Evolutionary conservation across 2,329 filamentous ascomycete species (phyloP), one percentile per base, ranked within the genome.

Genomic region (Aureobasidium sp.): DNA sequence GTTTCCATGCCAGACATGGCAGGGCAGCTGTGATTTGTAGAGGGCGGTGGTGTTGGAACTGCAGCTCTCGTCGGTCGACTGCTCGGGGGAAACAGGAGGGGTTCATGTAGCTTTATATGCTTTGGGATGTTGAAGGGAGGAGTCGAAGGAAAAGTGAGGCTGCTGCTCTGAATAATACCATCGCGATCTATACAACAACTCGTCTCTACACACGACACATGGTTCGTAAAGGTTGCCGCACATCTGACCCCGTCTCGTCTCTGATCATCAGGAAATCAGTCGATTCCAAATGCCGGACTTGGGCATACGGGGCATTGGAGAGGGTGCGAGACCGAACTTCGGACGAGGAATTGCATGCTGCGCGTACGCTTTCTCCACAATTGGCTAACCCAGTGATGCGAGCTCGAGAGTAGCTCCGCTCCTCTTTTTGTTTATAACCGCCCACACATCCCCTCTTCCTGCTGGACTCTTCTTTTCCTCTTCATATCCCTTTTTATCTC

Each of bases 221-320:
- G 9, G 17, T 37, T 5, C 24, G 14, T 17, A n/a, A 27, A 12
- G 7, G 11, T 37, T 19, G 14, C 29, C 6, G n/a, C 19, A 24
- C 37, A 12, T 37, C 15, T 14, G 14, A 35, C 24, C 54, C 42
- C n/a, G 19, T 39, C 19, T 47, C 31, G 8, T 27, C 54, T n/a
- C 29, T 3, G 15, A 29, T 24, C 31, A 27, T 47, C 39, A 44
- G 15, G 8, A 29, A 22, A 56, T 27, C 24, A 42, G 8, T 17
- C 44, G 53, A 56, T 58, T 58, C 54, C 54, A 58, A 58, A 58
- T 58, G 54, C 54, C 54, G 54, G 48, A 58, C 3, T 37, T 35
- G 54, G 54, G 42, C 54, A 42, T 47, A 37, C 54, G 54, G 54
- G 31, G 15, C 40, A 58, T 33, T 33, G 19, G 24, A 24, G 35